Conservation (phyloP, 179 eudicot genomes). For the Drosera spatulata region DNA sequence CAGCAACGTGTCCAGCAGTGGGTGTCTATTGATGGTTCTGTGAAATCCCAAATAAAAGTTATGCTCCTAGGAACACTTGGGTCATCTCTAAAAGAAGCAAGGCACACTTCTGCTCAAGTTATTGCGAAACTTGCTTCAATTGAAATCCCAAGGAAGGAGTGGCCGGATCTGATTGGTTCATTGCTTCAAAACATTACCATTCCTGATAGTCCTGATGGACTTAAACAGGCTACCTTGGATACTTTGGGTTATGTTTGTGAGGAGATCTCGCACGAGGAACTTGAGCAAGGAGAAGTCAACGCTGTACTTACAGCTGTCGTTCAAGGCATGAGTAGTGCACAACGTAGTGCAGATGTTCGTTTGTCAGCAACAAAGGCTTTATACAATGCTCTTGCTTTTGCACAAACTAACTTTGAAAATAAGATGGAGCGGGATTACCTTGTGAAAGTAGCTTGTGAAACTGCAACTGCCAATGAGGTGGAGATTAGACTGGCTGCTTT, state of each 20-base stretch:
- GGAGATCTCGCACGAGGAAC: conserved; percentile 46
- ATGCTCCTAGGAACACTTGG: conserved; percentile 45
- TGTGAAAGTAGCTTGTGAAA: conserved; percentile 59
- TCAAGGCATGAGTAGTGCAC: conserved; percentile 51
- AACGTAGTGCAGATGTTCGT: conserved; percentile 43
- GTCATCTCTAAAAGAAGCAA: conserved; percentile 38
- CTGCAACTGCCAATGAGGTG: conserved; percentile 43
- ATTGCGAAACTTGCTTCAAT: conserved; percentile 60
- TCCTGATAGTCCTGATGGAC: conserved; percentile 31
- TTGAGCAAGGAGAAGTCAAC: conserved; percentile 56
- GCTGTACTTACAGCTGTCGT: conserved; percentile 56
- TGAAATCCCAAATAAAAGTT: conserved; percentile 43
- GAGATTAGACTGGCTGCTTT: conserved; percentile 60
- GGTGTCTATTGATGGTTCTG: conserved; percentile 39
- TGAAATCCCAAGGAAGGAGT: conserved; percentile 52
- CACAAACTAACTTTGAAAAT: conserved; percentile 53
- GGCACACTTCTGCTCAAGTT: conserved; percentile 62
- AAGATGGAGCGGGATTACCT: conserved; percentile 62
- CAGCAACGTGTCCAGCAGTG: conserved; percentile 50
- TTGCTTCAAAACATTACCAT: conserved; percentile 6
- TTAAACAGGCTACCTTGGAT: conserved; percentile 60
- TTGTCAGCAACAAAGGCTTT: conserved; percentile 56
- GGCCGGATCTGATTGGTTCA: conserved; percentile 54
- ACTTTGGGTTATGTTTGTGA: conserved; percentile 56
- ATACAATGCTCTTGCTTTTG: conserved; percentile 56